Base-by-base conservation (phyloP, 2,329 filamentous ascomycete species). In the Aspergillus sp. region DNA sequence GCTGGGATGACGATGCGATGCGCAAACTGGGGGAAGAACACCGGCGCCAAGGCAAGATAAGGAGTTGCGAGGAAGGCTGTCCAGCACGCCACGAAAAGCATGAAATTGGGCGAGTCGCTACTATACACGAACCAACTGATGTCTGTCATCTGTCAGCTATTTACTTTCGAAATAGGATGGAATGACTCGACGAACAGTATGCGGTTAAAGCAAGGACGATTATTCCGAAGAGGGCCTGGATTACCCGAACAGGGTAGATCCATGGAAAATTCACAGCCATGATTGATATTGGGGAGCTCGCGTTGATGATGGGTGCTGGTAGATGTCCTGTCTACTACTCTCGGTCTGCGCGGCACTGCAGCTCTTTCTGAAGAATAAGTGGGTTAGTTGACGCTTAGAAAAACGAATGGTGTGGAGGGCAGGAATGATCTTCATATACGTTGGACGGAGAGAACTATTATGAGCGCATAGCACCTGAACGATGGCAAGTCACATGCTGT, bases 21-120 rank as follows among this genome's bases (percentile, higher is more conserved):
- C 68, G 88, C 87, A 10, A 86, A 68, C 23, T 80, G 79, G 3
- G 84, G 81, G 68, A 87, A 80, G 76, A 87, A 88, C 47, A 84
- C 78, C 1, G 90, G 90, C 2, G 87, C 81, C 53, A 93, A 63
- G 68, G 87, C 82, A 62, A 96, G 83, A 75, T 92, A 94, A 57
- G 84, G 75, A 36, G 94, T 82, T 1, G 80, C 79, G 4, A 88
- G 78, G 64, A 95, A 82, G 51, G 92, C 74, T 1, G 91, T 90
- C 90, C 91, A 96, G 67, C 92, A 81, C 42, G 86, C 81, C 72
- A 83, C 83, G 83, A 96, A 96, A 77, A 96, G 82, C 77, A 94
- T 84, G 80, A 95, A 96, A 77, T 88, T 87, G 73, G 90, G 80
- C 38, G 83, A 78, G 10, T 83, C 81, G 8, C 27, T 30, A 44